Evolutionary conservation across 805 yeast species (phyloP).

Genomic region (Blastobotrys mokoenaii): DNA sequence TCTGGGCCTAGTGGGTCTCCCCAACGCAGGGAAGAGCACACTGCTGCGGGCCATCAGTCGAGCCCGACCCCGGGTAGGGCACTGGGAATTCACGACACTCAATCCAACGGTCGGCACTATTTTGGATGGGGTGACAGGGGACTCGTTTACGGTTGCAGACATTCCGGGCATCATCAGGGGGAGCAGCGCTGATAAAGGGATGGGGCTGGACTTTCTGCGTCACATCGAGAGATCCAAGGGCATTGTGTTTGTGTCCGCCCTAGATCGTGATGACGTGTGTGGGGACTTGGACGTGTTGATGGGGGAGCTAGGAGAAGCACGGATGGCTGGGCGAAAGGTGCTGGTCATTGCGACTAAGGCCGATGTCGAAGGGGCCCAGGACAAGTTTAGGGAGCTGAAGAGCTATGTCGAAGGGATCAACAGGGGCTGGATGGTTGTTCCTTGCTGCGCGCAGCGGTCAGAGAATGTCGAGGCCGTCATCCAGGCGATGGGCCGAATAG

Average conservation of each 20-base stretch:
- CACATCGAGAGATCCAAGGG: constrained; percentile 92
- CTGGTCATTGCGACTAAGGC: constrained; percentile 92
- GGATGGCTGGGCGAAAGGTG: constrained; percentile 52
- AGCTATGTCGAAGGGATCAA: constrained; percentile 31
- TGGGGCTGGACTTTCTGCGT: constrained; percentile 87
- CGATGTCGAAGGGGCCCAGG: constrained; percentile 52
- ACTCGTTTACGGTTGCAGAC: constrained; percentile 86
- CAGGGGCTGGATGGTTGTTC: constrained; percentile 62
- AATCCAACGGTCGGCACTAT: constrained; percentile 92
- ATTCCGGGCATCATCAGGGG: constrained; percentile 94
- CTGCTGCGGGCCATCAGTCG: constrained; percentile 76
- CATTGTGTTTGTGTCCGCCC: constrained; percentile 73
- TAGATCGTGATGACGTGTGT: constrained; percentile 60
- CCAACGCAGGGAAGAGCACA: constrained; percentile 95
- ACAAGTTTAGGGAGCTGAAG: constrained; percentile 39
- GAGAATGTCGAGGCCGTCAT: constrained; percentile 69
- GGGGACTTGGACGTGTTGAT: constrained; percentile 55
- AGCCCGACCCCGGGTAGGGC: constrained; percentile 88
- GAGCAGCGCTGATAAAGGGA: constrained; percentile 67
- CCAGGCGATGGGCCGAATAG: constrained; percentile 42
- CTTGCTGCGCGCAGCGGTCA: constrained; percentile 70
- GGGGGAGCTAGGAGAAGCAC: constrained; percentile 60
- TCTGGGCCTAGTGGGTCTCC: constrained; percentile 87
- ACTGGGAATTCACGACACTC: constrained; percentile 94
- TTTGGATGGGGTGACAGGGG: constrained; percentile 40